Conservation (phyloP, 495 filamentous ascomycete species). For the Penicillium verhagenii region DNA sequence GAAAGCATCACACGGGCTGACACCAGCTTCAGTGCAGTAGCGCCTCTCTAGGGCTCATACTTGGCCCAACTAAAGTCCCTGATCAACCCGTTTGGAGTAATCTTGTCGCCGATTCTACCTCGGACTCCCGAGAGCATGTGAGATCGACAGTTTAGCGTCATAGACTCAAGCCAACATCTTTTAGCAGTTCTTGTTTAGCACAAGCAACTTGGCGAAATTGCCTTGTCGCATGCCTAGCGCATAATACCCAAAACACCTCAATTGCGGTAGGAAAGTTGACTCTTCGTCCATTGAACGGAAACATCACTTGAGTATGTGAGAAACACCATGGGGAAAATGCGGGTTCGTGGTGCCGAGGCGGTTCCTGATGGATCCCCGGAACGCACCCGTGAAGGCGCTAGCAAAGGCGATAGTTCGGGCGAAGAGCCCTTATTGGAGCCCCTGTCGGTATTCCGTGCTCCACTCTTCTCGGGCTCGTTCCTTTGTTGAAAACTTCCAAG, state of each 20-base stretch:
- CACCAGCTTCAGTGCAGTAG: background rate
- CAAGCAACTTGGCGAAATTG: background rate
- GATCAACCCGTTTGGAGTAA: conserved; percentile 6
- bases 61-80: conserved; percentile 5
- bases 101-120: conserved; percentile 6
- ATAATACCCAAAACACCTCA: too few species aligned
- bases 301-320: too few species aligned
- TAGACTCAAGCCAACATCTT: background rate
- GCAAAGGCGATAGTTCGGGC: background rate
- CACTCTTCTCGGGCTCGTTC: conserved; percentile 12
- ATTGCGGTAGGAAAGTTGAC: too few species aligned
- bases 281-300: too few species aligned
- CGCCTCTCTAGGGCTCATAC: background rate
- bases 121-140: conserved; percentile 11
- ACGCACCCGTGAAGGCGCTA: background rate
- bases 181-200: background rate
- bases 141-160: conserved; percentile 13
- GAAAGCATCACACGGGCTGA: background rate
- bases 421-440: background rate
- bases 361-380: background rate
- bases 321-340: too few species aligned
- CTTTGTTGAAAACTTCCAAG: background rate
- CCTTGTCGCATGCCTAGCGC: too few species aligned
- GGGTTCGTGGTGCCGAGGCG: background rate
- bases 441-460: conserved; percentile 10